Conservation (phyloP, 768 basidiomycete species). For the Mycena floridula region DNA sequence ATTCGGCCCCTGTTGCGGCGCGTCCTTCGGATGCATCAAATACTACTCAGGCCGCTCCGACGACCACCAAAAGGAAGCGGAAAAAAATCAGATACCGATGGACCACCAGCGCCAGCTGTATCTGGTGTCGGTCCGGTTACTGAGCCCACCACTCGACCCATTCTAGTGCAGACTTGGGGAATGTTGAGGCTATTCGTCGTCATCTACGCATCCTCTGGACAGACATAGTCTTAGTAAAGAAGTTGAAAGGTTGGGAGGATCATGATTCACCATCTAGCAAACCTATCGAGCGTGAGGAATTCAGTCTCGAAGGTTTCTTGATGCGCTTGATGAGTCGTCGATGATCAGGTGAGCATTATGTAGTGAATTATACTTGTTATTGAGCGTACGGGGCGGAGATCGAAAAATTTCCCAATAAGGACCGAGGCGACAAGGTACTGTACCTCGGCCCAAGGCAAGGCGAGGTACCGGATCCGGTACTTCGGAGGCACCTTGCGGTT, state of each 20-base stretch:
- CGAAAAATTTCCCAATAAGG: too few species aligned
- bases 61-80: too few species aligned
- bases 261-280: background rate
- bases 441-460: too few species aligned
- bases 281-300: conserved; percentile 3
- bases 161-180: conserved; percentile 2
- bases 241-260: background rate
- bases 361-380: too few species aligned
- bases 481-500: too few species aligned
- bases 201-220: background rate
- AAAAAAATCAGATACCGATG: too few species aligned
- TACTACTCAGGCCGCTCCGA: too few species aligned
- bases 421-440: too few species aligned
- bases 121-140: conserved; percentile 1
- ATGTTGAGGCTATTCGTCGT: conserved; percentile 1
- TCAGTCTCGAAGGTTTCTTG: conserved; percentile 17
- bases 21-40: too few species aligned
- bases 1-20: too few species aligned
- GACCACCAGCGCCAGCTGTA: conserved; percentile 13
- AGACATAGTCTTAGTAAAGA: background rate
- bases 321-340: conserved; percentile 12
- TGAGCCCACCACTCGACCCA: background rate
- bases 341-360: conserved; percentile 30
- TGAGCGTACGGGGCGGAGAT: too few species aligned
- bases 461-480: too few species aligned